Conservation (phyloP, 352 stramenopile genomes). For the Phytophthora brassicae region DNA sequence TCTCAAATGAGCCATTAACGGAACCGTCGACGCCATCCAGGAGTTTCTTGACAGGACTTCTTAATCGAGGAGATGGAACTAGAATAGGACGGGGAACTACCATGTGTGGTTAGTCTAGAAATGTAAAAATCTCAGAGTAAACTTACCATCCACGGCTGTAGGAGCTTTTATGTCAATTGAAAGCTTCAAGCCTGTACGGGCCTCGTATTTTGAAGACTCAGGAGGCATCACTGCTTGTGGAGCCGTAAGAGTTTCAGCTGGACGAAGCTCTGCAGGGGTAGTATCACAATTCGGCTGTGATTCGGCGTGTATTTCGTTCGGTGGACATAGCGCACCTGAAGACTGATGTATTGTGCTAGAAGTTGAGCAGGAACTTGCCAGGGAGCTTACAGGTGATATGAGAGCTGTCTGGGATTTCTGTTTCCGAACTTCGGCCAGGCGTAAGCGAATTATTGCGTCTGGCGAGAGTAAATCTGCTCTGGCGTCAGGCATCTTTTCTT, state of each 20-base stretch:
- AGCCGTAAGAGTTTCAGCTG: constrained; percentile 1
- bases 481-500: constrained; percentile 7
- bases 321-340: neutral
- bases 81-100: constrained; percentile 46
- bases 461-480: constrained; percentile 24
- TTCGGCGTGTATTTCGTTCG: neutral
- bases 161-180: constrained; percentile 52
- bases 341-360: constrained; percentile 4
- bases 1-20: constrained; percentile 51
- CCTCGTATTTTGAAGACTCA: constrained; percentile 51
- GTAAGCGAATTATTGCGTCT: constrained; percentile 50
- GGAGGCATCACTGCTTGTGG: neutral
- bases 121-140: neutral
- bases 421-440: constrained; percentile 44
- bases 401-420: constrained; percentile 27
- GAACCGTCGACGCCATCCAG: constrained; percentile 14
- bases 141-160: constrained; percentile 45
- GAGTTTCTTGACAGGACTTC: constrained; percentile 34
- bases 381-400: constrained; percentile 8
- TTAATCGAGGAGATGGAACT: constrained; percentile 53
- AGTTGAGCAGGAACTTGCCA: constrained; percentile 18
- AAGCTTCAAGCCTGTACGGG: constrained; percentile 50
- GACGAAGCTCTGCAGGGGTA: neutral
- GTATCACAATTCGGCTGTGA: neutral
- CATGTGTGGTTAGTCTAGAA: constrained; percentile 4